Evolutionary conservation across 345 rosid genomes (phyloP).

Genomic region (Aquilaria yunnanensis): DNA sequence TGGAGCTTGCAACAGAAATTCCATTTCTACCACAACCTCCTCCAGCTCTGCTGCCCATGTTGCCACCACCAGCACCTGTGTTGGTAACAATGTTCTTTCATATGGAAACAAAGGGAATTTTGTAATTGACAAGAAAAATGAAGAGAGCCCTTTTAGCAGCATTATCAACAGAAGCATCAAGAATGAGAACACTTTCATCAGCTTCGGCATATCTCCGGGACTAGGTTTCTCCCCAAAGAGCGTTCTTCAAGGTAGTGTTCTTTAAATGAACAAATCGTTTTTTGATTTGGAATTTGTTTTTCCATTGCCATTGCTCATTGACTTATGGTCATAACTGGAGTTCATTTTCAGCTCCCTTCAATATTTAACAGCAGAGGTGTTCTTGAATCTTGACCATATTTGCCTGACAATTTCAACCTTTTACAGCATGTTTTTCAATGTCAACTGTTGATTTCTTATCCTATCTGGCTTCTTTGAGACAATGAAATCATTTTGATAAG

Average conservation of each 20-base stretch:
- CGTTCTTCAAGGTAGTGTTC: constrained; percentile 54
- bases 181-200: constrained; percentile 8
- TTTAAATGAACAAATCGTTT: not conserved
- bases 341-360: not conserved
- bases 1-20: constrained; percentile 3
- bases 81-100: not conserved
- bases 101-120: constrained; percentile 5
- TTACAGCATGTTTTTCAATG: not conserved
- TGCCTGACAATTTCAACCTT: not conserved
- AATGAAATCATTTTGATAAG: too few species aligned
- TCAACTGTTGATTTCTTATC: not conserved
- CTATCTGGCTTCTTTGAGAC: too few species aligned
- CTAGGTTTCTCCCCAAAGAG: constrained; percentile 49
- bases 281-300: not conserved
- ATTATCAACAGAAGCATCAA: constrained; percentile 9
- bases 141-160: constrained; percentile 15
- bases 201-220: constrained; percentile 19
- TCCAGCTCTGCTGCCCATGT: not conserved
- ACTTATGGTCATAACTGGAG: not conserved
- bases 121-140: constrained; percentile 14
- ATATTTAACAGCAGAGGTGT: not conserved
- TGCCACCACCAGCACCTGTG: not conserved
- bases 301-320: too few species aligned
- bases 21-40: constrained; percentile 3
- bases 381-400: not conserved